Base-by-base conservation (phyloP, 805 yeast species). In the Pichia manshurica region DNA sequence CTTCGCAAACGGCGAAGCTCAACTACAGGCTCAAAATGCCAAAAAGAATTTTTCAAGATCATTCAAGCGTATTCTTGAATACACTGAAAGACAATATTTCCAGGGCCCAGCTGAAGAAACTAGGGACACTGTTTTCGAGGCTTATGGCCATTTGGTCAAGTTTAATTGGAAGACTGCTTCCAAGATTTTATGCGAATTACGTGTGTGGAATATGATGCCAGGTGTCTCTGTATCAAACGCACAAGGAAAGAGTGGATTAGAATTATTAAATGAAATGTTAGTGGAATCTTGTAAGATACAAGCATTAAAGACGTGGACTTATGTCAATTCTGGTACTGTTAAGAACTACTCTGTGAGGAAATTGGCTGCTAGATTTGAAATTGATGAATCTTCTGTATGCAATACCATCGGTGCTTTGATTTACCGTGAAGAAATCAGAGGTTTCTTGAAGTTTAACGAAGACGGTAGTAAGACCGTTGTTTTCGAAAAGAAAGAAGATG, bases 81-180 rank as follows among this genome's bases (percentile, higher is more conserved):
- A 84, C 72, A 89, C 87, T 63, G 96, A 90, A 64, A 84, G 91
- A 69, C 96, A 90, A 67, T 84, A 84, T 49, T 93, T 91, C 75
- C 87, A 88, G 53, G 99, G 98, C 39, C 99, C 99, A 42, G 96
- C 98, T 46, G 99, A 93, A 71, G 87, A 90, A 66, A 86, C 95
- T 40, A 84, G 95, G 61, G 99, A 93, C 67, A 87, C 79, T 68
- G 83, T 93, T 58, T 82, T 91, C 76, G 87, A 86, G 66, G 96
- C 97, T 42, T 95, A 97, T 37, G 82, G 82, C 68, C 80, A 87
- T 29, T 79, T 93, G 67, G 87, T 86, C 64, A 78, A 77, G 58
- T 96, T 97, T 56, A 87, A 91, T 63, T 93, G 99, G 98, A 70
- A 75, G 53, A 74, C 77, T 57, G 83, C 96, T 21, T 77, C 80